Base-by-base conservation (phyloP, 169 alveolate species). In the Cryptosporidium felis region DNA sequence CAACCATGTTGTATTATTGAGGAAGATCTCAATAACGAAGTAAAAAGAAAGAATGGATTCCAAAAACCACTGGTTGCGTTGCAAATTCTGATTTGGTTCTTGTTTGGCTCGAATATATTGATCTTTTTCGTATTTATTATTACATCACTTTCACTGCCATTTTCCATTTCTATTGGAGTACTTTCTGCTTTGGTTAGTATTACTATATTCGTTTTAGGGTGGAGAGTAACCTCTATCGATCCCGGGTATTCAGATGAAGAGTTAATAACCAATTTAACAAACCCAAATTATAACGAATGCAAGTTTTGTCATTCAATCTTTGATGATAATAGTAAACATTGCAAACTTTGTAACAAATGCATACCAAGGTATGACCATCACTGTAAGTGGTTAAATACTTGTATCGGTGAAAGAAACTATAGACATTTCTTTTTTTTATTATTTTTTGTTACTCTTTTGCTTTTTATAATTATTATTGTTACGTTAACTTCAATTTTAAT, bases 331-430 rank as follows among this genome's bases (percentile, higher is more conserved):
- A 62, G 82, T 53, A 91, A 90, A 32, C 98, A 95, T 74, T 95
- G 98, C 82, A 91, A 92, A 38, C 94, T 93, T 40, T 95, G 98
- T 80, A 93, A 95, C 85, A 91, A 91, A 44, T 95, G 98, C 80
- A 94, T 94, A 3, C 90, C 92, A 26, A 91, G 93, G 34, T 94
- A 91, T 81, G 98, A 95, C 63, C 98, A 95, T 63, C 98, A 95
- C 88, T 95, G 98, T 67, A 91, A 94, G 62, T 95, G 96, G 95
- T 91, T 95, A 60, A 92, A 95, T 82, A 95, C 94, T 63, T 95
- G 98, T 89, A 94, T 95, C 36, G 98, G 98, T 4, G 63, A 82
- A 21, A 88, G 62, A 34, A 94, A 94, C 80, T 94, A 94, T 81
- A 21, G 63, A 14, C 12, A 53, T 42, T 90, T 89, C 61, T 82